Base-by-base conservation (phyloP, 768 basidiomycete genomes). In the Podaxis rugospora region DNA sequence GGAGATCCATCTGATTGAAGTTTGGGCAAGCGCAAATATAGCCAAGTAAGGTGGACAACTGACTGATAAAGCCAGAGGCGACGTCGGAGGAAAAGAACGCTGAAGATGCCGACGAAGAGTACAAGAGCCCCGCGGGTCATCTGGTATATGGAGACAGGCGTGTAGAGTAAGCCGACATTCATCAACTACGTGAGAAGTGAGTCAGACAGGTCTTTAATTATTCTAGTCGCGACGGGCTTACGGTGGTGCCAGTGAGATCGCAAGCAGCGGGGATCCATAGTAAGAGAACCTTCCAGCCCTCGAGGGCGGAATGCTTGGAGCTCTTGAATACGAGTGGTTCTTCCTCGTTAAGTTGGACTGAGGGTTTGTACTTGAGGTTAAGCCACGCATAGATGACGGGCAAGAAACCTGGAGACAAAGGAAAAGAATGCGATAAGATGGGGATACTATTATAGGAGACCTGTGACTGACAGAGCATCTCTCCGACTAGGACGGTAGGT, bases 131-230 rank as follows among this genome's bases (percentile, higher is more conserved):
- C 95, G 61, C 90, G 87, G 63, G 88, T 93, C 95, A 97, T 96
- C 74, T 97, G 96, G 78, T 93, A 98, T 67, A 98, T 93, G 46
- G 92, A 95, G 57, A 99, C 97, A 28, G 96, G 96, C 1, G 95
- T 95, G 73, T 95, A 93, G 39, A 99, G 83, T 51, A 99, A 82
- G 57, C 97, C 97, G 65, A 96, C 80, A 70, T 97, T 97, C 97
- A 98, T 98, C 65, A 97, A 70, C 83, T 84, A 61, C 46, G 51
- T 39, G 54, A 59, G 63, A 61, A 40, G 23, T 23, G 76, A 76
- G 80, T 70, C 60, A 59, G 59, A 66, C 64, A 44, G 66, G 36
- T 46, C 56, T 25, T 61, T 47, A 42, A 63, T 61, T 55, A 54
- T 44, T 54, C 51, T 57, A 65, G 49, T 51, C 35, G 40, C 57